Conservation (phyloP, 2,329 filamentous ascomycete species). For the Pestalotiopsis sp. region DNA sequence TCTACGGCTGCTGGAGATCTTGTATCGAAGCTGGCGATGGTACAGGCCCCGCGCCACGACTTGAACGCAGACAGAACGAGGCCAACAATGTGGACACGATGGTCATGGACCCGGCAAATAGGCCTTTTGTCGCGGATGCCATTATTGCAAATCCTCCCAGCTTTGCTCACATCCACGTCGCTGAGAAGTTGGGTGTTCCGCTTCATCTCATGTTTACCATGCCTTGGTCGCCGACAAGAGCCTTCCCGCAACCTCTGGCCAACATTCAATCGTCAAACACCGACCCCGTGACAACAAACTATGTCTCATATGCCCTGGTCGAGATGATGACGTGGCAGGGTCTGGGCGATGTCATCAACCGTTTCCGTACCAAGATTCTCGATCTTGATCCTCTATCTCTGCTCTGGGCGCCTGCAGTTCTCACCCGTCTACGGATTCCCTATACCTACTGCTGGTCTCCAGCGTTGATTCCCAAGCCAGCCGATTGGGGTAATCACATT, state of each 20-base stretch:
- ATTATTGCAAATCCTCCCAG: conserved; percentile 63
- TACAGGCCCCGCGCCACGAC: conserved; percentile 43
- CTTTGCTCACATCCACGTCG: conserved; percentile 68
- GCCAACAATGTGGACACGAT: conserved; percentile 17
- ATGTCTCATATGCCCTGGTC: conserved; percentile 80
- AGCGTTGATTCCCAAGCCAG: conserved; percentile 53
- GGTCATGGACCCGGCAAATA: conserved; percentile 22
- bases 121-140: conserved; percentile 35
- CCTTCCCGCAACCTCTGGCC: conserved; percentile 84
- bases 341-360: conserved; percentile 87
- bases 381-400: conserved; percentile 78
- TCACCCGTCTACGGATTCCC: conserved; percentile 76
- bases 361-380: conserved; percentile 71
- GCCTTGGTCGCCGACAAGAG: conserved; percentile 86
- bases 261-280: conserved; percentile 73
- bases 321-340: conserved; percentile 96
- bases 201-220: conserved; percentile 84
- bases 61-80: conserved; percentile 31
- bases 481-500: conserved; percentile 57
- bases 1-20: conserved; percentile 74
- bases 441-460: conserved; percentile 86
- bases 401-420: conserved; percentile 81
- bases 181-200: conserved; percentile 66
- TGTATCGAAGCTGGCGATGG: conserved; percentile 74
- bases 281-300: conserved; percentile 70